phyloP scores from a whole-genome alignment of 108 stramenopile genomes.

The Schizochytrium sp. region DNA sequence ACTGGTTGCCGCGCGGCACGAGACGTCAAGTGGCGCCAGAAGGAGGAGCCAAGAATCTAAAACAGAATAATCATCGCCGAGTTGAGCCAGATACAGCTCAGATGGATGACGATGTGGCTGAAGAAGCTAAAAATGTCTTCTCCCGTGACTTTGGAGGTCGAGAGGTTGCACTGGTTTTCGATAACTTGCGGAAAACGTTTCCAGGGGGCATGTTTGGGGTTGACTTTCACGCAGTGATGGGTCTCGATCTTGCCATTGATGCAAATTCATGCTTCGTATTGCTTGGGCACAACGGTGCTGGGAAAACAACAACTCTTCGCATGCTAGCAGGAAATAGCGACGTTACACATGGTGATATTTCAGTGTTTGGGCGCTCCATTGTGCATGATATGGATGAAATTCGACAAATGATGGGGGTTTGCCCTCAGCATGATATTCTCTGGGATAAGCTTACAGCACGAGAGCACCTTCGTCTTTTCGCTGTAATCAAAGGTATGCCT shows the following conservation, averaged over 20 bases:
- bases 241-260: conserved; percentile 30
- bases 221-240: conserved; percentile 32
- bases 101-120: conserved; percentile 7
- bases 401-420: conserved; percentile 80
- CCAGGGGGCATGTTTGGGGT: conserved; percentile 81
- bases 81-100: background rate
- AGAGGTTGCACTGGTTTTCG: conserved; percentile 9
- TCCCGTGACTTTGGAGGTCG: conserved; percentile 29
- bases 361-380: conserved; percentile 66
- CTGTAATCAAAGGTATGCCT: conserved; percentile 74
- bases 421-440: conserved; percentile 92
- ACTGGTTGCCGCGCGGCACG: conserved; percentile 22
- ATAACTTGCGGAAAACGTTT: conserved; percentile 76
- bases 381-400: conserved; percentile 48
- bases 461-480: conserved; percentile 89
- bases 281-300: conserved; percentile 79
- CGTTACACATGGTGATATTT: conserved; percentile 62
- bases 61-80: background rate
- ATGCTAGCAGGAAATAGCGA: conserved; percentile 63
- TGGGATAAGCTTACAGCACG: conserved; percentile 86
- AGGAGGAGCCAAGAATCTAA: background rate
- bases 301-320: conserved; percentile 67
- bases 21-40: background rate
- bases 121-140: background rate
- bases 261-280: conserved; percentile 67